Percentiles rank a stretch among this genome's conserved stretches.
These are phyloP conservation scores for Pichia insulana DNA, from an alignment of 805 yeast species.

Conservation along the genomic window DNA sequence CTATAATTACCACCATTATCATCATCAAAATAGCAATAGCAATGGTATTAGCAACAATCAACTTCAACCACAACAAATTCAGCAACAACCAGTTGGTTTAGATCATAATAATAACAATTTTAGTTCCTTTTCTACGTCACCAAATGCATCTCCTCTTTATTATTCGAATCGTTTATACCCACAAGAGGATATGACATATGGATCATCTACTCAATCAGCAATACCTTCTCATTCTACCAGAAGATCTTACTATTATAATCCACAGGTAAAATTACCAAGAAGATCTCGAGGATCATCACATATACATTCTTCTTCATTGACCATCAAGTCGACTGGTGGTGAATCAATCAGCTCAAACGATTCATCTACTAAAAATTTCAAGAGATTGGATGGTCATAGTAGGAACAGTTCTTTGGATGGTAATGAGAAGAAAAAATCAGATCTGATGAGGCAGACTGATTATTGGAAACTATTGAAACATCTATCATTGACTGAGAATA, in stretches of 20 bases:
- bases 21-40: conserved; percentile 1
- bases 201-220: too few relatives aligned
- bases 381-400: neutral
- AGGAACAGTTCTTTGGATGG: neutral
- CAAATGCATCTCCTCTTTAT: conserved; percentile 4
- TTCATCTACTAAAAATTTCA: neutral
- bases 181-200: too few relatives aligned
- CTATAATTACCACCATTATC: neutral
- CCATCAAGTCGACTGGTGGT: neutral
- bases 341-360: neutral
- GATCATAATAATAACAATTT: neutral
- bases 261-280: conserved; percentile 11
- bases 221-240: conserved; percentile 14
- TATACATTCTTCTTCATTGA: neutral
- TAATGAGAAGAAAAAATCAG: neutral
- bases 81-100: conserved; percentile 2
- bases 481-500: conserved; percentile 33
- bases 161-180: too few relatives aligned
- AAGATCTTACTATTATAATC: conserved; percentile 22
- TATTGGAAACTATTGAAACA: conserved; percentile 33
- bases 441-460: neutral
- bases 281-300: conserved; percentile 11
- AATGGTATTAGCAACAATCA: conserved; percentile 3
- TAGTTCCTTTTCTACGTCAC: conserved; percentile 9
- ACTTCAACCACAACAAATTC: conserved; percentile 5